Base-by-base conservation (phyloP, 2,329 filamentous ascomycete species). In the Cercospora janseana region DNA sequence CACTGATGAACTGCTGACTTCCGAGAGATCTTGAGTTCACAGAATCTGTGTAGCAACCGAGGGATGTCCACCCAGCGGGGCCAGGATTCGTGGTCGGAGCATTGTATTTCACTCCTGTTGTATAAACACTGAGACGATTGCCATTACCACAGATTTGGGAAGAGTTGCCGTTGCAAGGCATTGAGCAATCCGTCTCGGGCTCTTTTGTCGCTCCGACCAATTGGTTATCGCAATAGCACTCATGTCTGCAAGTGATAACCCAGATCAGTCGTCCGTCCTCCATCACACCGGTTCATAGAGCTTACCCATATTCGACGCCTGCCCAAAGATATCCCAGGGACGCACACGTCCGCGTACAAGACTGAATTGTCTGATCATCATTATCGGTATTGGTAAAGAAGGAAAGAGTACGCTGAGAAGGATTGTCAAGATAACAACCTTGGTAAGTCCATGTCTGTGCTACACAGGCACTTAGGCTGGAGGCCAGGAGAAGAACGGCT, bases 31-130 rank as follows among this genome's bases (percentile, higher is more conserved):
- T 47, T 9, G 44, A 44, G 1, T 53, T 50, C 7, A 45, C 46
- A 10, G 46, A 47, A 34, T 67, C 63, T 4, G 58, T 59, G 29
- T 56, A 67, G 55, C 65, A 67, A 8, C 63, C 64, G 20, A 56
- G 54, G 41, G 63, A 66, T 9, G 45, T 21, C 51, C 45, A 49
- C 7, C 50, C 45, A 27, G 27, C 8, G n/a, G 45, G 45, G 1
- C 51, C 51, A 6, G 51, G 51, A 12, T 49, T 49, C 2, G 59
- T 63, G 55, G 34, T 29, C 4, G 51, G 45, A 28, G 38, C 45
- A 32, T 34, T 27, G 12, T 35, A 42, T 12, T n/a, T 45, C 4
- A 13, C 28, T n/a, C 52, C 49, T 32, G 45, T 51, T 16, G 51
- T 37, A 12, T 56, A 56, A 15, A 56, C 24, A 21, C 51, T 56